Conservation (phyloP, 441 rosid species). For the Pelargonium australe region DNA sequence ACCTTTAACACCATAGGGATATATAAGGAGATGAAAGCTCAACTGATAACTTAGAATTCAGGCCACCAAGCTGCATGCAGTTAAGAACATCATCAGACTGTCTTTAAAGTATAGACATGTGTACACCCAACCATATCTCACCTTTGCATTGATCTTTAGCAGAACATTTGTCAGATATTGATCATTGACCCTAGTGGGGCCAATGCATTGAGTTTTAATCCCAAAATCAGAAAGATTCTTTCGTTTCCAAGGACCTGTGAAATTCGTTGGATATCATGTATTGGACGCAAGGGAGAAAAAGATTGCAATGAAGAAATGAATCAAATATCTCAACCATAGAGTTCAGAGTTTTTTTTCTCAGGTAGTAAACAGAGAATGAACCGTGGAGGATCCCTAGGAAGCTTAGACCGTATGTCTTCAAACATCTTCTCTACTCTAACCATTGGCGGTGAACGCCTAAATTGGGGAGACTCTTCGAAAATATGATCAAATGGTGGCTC, state of each 20-base stretch:
- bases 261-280: background rate
- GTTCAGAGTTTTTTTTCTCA: conserved; percentile 66
- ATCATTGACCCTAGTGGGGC: conserved; percentile 55
- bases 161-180: conserved; percentile 63
- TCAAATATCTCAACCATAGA: conserved; percentile 45
- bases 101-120: no score
- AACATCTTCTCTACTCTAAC: conserved; percentile 73
- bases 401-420: conserved; percentile 51
- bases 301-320: background rate
- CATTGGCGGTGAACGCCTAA: conserved; percentile 46
- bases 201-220: conserved; percentile 69
- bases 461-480: conserved; percentile 50
- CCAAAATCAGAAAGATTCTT: conserved; percentile 66
- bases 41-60: conserved; percentile 50
- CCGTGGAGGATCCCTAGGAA: conserved; percentile 59
- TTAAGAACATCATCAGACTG: background rate
- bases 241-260: conserved; percentile 69
- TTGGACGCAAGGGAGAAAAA: background rate
- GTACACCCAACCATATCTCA: conserved; percentile 11
- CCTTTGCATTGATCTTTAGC: conserved; percentile 78
- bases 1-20: conserved; percentile 55
- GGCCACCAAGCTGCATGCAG: conserved; percentile 63
- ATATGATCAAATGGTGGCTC: conserved; percentile 41
- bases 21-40: conserved; percentile 51
- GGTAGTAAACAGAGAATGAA: conserved; percentile 70